Conservation (phyloP, 2,329 filamentous ascomycete species). For the Pseudogymnoascus sp. region DNA sequence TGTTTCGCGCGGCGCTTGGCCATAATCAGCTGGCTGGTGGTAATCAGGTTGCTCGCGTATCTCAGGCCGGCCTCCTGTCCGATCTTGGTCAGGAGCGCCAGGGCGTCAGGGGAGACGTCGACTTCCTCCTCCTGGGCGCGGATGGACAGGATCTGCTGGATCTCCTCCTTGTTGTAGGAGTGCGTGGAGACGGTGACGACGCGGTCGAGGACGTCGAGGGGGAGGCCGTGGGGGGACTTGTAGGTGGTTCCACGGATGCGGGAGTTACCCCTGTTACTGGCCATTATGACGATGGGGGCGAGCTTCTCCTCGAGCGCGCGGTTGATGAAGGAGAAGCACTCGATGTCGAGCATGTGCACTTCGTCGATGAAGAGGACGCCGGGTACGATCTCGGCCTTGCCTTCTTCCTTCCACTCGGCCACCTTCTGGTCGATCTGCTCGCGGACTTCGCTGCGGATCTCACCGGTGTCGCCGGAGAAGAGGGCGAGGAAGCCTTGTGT, state of each 20-base stretch:
- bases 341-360: slow-evolving; percentile 99
- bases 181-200: slow-evolving; percentile 96
- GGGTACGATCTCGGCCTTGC: slow-evolving; percentile 95
- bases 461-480: slow-evolving; percentile 95
- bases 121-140: slow-evolving; percentile 94
- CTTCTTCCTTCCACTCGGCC: slow-evolving; percentile 98
- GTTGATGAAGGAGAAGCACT: slow-evolving; percentile 99
- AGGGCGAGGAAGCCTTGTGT: slow-evolving; percentile 97
- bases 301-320: slow-evolving; percentile 91
- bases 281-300: slow-evolving; percentile 98
- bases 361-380: slow-evolving; percentile 98
- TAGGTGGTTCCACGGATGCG: slow-evolving; percentile 92
- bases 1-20: slow-evolving; percentile 81
- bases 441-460: slow-evolving; percentile 93
- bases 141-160: slow-evolving; percentile 87
- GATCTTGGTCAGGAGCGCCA: slow-evolving; percentile 92
- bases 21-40: slow-evolving; percentile 79
- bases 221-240: slow-evolving; percentile 84
- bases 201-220: slow-evolving; percentile 91
- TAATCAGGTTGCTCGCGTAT: slow-evolving; percentile 98
- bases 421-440: slow-evolving; percentile 99
- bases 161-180: slow-evolving; percentile 73
- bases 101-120: slow-evolving; percentile 79
- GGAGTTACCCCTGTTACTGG: slow-evolving; percentile 88
- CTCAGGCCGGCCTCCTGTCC: slow-evolving; percentile 85